Evolutionary conservation across 345 rosid genomes (phyloP).

Genomic region (Citropsis articulata): DNA sequence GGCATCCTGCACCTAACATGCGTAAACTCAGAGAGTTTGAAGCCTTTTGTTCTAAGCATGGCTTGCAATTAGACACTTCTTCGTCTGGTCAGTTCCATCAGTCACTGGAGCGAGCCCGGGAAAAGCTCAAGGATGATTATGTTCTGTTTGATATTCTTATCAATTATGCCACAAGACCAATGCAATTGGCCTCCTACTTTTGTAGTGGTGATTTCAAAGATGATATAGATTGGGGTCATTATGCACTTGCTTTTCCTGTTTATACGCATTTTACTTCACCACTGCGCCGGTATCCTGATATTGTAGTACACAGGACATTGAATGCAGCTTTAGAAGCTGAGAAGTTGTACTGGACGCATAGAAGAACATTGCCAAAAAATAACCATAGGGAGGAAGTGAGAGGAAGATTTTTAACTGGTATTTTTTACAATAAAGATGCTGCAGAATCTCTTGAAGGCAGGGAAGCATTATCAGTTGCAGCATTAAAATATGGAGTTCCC

Average conservation of each 20-base stretch:
- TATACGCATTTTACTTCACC: conserved; percentile 97
- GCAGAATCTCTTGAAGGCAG: conserved; percentile 55
- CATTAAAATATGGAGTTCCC: conserved; percentile 58
- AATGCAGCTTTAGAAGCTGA: conserved; percentile 87
- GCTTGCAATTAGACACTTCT: conserved; percentile 66
- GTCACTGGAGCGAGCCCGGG: conserved; percentile 57
- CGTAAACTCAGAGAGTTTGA: conserved; percentile 88
- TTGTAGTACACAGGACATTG: conserved; percentile 82
- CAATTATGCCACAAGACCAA: conserved; percentile 68
- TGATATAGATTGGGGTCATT: conserved; percentile 70
- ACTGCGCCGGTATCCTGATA: conserved; percentile 81
- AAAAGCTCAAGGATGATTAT: conserved; percentile 66
- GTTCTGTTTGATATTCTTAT: conserved; percentile 61
- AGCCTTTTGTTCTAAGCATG: conserved; percentile 70
- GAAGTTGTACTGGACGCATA: conserved; percentile 36
- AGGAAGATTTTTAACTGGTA: conserved; percentile 55
- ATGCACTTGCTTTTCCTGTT: conserved; percentile 74
- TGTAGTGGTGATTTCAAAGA: conserved; percentile 68
- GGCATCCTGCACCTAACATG: conserved; percentile 83
- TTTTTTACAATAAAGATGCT: conserved; percentile 51
- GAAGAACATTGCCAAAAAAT: conserved; percentile 11
- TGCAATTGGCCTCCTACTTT: conserved; percentile 82
- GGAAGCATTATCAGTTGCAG: conserved; percentile 58
- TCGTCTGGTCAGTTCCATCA: conserved; percentile 59
- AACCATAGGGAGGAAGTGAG: conserved; percentile 15